phyloP scores from a whole-genome alignment of 306 rosid species.

The Cucurbita ficifolia region DNA sequence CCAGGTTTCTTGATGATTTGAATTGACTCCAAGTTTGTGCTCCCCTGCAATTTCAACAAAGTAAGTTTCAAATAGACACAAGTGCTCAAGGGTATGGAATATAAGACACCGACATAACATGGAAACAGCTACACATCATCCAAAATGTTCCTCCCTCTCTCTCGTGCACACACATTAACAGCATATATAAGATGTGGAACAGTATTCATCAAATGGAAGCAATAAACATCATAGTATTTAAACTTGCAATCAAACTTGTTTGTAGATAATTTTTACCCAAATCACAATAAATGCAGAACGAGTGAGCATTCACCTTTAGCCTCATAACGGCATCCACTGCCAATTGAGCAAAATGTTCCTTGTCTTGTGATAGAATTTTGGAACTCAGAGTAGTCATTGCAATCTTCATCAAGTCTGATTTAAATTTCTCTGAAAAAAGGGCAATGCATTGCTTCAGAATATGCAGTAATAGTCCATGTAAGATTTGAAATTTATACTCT shows the following conservation, averaged over 20 bases:
- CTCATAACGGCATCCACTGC: conserved; percentile 97
- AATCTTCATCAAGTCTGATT: conserved; percentile 82
- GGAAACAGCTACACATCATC: background rate
- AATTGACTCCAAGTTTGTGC: conserved; percentile 88
- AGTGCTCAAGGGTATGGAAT: background rate
- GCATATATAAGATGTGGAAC: background rate
- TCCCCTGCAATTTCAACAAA: conserved; percentile 54
- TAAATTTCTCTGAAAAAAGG: conserved; percentile 55
- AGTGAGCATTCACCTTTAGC: conserved; percentile 45
- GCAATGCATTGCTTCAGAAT: background rate
- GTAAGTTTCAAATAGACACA: background rate
- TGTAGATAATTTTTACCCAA: background rate
- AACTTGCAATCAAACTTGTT: background rate
- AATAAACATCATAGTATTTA: background rate
- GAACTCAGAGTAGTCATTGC: conserved; percentile 97
- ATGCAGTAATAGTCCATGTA: background rate
- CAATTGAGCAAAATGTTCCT: conserved; percentile 80
- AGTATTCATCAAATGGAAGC: background rate
- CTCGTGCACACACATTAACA: background rate
- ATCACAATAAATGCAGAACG: background rate
- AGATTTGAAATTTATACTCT: background rate
- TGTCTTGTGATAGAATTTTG: conserved; percentile 90
- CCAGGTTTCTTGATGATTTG: conserved; percentile 96
- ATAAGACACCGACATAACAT: background rate
- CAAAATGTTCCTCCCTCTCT: background rate